Base-by-base conservation (phyloP, 225 moss, liverwort and hornwort species). In the Bryum argenteum region DNA sequence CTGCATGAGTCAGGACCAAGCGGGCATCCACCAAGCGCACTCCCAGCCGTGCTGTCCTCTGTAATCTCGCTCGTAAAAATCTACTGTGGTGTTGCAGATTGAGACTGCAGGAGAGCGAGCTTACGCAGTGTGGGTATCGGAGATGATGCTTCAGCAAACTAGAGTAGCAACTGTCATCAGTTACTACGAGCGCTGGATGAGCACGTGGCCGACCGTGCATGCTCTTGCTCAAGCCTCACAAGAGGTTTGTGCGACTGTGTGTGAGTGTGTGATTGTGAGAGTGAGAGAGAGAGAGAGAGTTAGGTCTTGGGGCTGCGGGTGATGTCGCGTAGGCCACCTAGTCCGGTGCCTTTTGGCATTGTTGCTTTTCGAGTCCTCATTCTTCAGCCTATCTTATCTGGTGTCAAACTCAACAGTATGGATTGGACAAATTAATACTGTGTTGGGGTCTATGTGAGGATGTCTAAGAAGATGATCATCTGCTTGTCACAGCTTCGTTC, bases 91-190 rank as follows among this genome's bases (percentile, higher is more conserved):
- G 71, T 68, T 75, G 82, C 82, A 87, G 87, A 78, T 43, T 59
- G 80, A 71, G 59, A 26, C 62, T 50, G 77, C 73, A 73, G 84
- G 79, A 55, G 80, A 87, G 73, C 90, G 92, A 75, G 98, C 92
- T 47, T 98, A 98, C 78, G 94, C 91, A 63, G 98, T 98, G 22
- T 98, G 98, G 98, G 89, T 98, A 63, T 98, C 98, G 54, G 98
- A 98, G 82, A 79, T 98, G 72, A 98, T 98, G 98, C 81, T 98
- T 64, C 98, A 94, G 84, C 98, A 98, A 84, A 98, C 98, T 6
- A 83, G 87, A 47, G 98, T 98, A 45, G 91, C 85, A 48, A 92
- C 94, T 61, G 98, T 98, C 50, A 84, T 94, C 75, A 81, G 75
- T 26, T 98, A 94, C 63, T 98, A 94, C 66, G 76, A 87, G 61